phyloP scores from a whole-genome alignment of 768 basidiomycete genomes.

The Coprinopsis strossmayeri region DNA sequence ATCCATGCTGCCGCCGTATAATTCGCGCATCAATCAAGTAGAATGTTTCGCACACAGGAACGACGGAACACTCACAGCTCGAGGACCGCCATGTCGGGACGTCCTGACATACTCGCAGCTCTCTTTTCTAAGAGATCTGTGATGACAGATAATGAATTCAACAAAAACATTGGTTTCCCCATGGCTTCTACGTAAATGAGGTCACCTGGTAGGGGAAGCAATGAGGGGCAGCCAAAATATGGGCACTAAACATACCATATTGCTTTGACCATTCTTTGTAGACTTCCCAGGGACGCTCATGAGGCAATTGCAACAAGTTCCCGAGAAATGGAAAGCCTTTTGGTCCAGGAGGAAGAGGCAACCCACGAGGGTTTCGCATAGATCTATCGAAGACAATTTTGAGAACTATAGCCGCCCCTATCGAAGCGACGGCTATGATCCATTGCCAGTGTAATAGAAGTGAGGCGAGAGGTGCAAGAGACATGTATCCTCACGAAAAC shows the following conservation, averaged over 20 bases:
- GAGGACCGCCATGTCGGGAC: neutral
- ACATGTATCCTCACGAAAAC: too few species aligned
- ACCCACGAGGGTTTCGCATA: constrained; percentile 24
- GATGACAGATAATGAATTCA: constrained; percentile 19
- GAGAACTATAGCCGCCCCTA: too few species aligned
- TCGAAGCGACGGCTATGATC: too few species aligned
- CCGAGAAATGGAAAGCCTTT: constrained; percentile 32
- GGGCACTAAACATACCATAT: constrained; percentile 20
- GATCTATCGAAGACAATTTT: neutral
- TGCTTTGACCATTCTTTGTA: constrained; percentile 30
- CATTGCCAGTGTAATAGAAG: too few species aligned
- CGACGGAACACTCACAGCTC: neutral
- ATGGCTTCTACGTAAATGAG: constrained; percentile 20
- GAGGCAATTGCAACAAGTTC: constrained; percentile 39
- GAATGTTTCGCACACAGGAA: neutral
- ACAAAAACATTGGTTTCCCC: constrained; percentile 19
- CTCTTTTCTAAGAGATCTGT: constrained; percentile 23
- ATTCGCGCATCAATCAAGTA: neutral
- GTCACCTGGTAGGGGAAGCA: neutral
- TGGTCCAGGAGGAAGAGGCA: constrained; percentile 16
- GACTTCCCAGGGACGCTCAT: constrained; percentile 27
- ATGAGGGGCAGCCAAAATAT: neutral
- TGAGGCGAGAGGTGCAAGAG: too few species aligned
- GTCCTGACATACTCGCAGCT: constrained; percentile 21
- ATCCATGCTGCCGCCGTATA: constrained; percentile 3